These are phyloP conservation scores for Fusarium tupiense DNA, from an alignment of 2,329 filamentous ascomycete genomes.

Conservation along the genomic window DNA sequence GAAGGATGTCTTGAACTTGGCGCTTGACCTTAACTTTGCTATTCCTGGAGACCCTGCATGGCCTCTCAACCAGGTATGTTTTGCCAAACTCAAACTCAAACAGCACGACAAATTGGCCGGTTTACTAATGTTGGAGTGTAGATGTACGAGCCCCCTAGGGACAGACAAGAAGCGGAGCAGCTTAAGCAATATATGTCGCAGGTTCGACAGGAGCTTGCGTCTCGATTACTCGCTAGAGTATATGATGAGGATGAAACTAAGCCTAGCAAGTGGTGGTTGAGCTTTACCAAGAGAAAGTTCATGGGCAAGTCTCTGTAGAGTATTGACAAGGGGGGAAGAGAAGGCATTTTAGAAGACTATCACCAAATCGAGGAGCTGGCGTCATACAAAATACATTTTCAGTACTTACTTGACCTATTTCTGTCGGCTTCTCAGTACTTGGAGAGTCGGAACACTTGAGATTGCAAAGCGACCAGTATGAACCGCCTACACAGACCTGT, in stretches of 20 bases:
- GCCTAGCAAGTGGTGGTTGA: slow-evolving; percentile 93
- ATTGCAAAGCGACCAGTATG: not conserved
- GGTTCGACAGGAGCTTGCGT: slow-evolving; percentile 90
- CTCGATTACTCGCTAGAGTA: slow-evolving; percentile 83
- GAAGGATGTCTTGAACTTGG: slow-evolving; percentile 86
- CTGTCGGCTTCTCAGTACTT: not conserved
- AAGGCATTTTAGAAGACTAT: slow-evolving; percentile 34
- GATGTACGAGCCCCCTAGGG: slow-evolving; percentile 89
- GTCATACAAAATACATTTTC: slow-evolving; percentile 32
- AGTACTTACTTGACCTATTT: not conserved
- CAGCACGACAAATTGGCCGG: no score
- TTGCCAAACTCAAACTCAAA: not conserved
- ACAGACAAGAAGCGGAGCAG: slow-evolving; percentile 88
- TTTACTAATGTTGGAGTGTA: slow-evolving; percentile 43
- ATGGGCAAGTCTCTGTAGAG: slow-evolving; percentile 89
- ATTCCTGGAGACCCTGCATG: slow-evolving; percentile 94
- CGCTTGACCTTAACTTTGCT: slow-evolving; percentile 92
- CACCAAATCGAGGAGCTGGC: slow-evolving; percentile 32
- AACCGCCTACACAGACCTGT: not conserved
- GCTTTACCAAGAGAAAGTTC: slow-evolving; percentile 99
- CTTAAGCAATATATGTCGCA: slow-evolving; percentile 91
- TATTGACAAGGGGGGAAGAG: not conserved
- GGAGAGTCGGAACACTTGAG: not conserved
- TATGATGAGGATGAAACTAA: slow-evolving; percentile 82
- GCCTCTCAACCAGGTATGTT: slow-evolving; percentile 83